Evolutionary conservation across 768 basidiomycete species (phyloP), one percentile per base, ranked within the genome.

Genomic region (Cystoderma amianthinum): DNA sequence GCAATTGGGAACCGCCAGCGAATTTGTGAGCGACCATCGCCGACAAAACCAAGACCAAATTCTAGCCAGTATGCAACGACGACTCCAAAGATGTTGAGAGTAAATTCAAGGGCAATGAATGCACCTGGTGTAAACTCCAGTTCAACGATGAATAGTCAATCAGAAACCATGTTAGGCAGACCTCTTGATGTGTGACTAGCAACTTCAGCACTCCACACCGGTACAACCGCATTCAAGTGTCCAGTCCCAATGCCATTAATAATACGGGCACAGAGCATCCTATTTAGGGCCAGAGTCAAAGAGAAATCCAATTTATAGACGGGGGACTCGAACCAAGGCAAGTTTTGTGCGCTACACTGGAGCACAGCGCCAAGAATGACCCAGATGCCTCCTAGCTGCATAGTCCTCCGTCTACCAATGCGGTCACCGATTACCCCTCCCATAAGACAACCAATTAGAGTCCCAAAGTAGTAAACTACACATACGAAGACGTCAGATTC

Each of bases 31-130:
- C 52, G 56, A 28, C 69, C 68, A 44, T 69, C 64, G 6, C 63
- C 69, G 18, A 71, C 51, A 45, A 67, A 71, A 6, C 65, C 64
- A 3, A 71, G 61, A 2, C 62, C 68, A 48, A 71, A 71, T 42
- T 69, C 64, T 5, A 71, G 55, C 67, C 67, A 71, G 42, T 71
- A 71, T 5, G 68, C 68, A 24, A 69, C 63, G 17, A 68, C 66
- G 19, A 70, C 65, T 19, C 67, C 68, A 30, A 69, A 59, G 3
- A 61, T 61, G 15, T 63, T 62, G 21, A 67, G 55, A 2, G 67
- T 70, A 43, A 70, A 70, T 41, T 69, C 67, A 39, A 61, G 52
- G 5, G 67, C 66, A 25, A 71, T 68, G 49, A 69, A 71, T 4
- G 68, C 67, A 12, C 67, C 68, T 59, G 40, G 32, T 30, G 13